Evolutionary conservation across 805 yeast species (phyloP), one percentile per base, ranked within the genome.

Genomic region (Lachancea sp.): DNA sequence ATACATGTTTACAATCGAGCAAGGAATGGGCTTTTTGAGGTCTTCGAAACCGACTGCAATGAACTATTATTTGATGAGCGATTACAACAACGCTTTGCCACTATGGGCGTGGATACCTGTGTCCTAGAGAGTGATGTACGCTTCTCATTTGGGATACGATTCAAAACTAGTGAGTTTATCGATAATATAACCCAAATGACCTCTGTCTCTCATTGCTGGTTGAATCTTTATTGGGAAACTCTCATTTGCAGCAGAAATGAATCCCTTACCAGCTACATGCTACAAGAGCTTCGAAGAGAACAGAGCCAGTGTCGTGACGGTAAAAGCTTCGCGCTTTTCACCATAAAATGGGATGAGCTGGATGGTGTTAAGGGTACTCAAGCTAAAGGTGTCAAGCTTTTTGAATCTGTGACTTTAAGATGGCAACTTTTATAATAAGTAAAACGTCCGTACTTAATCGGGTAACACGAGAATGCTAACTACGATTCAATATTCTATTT

Each of bases 351-450:
- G 80, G 64, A 66, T 2, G 70, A 74, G 0, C 63, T 81, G 49
- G 94, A 84, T 58, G 94, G 95, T 0, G 69, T 69, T 42, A 70
- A 71, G 47, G 94, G 92, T 1, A 70, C 78, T 1, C 51, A 54
- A n/a, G 65, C 65, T 34, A 72, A 70, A 46, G 88, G 88, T 0
- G 41, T 64, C 3, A 65, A 67, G 45, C 49, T 72, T 8, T 80
- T 83, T 50, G 79, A 78, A n/a, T 39, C 60, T 8, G 49, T 78
- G 5, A 69, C 67, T 37, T 51, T 76, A 8, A 56, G 53, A 15
- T 56, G 57, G 60, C 34, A 40, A 11, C 29, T 31, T 18, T 24
- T 38, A 19, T 38, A 32, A 33, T n/a, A n/a, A 20, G 35, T 20
- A 20, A 8, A 32, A 12, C 35, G 17, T 32, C 35, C 3, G 12